A percentile compares a stretch with the other conserved stretches of the same genome.
phyloP scores from a whole-genome alignment of 306 rosid genomes.

The Cicer bijugum region DNA sequence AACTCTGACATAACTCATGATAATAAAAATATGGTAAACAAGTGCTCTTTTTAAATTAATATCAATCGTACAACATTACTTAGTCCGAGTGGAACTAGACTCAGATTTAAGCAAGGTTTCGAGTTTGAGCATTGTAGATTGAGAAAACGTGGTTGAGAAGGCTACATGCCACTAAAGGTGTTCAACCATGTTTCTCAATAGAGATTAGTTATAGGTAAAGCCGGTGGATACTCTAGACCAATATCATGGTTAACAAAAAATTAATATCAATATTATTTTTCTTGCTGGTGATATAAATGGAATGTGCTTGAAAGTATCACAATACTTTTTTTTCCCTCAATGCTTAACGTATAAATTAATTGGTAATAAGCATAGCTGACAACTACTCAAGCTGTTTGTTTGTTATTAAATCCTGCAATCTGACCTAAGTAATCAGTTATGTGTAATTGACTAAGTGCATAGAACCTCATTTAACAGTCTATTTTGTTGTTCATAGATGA shows the following conservation, averaged over 20 bases:
- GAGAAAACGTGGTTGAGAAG: too few species aligned
- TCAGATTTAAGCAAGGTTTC: too few species aligned
- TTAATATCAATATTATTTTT: background rate
- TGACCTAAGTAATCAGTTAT: constrained; percentile 14
- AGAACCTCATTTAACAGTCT: constrained; percentile 1
- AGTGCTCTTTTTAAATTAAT: background rate
- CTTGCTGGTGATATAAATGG: background rate
- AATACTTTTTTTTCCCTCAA: background rate
- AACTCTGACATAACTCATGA: background rate
- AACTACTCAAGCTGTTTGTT: background rate
- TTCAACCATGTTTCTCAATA: too few species aligned
- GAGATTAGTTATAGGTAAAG: too few species aligned
- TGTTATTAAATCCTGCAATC: constrained; percentile 15
- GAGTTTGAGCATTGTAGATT: too few species aligned
- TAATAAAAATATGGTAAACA: background rate
- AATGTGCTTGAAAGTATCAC: background rate
- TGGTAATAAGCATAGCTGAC: constrained; percentile 1
- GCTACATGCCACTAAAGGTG: too few species aligned
- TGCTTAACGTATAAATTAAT: constrained; percentile 12
- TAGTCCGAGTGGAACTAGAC: too few species aligned
- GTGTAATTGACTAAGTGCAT: background rate
- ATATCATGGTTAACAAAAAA: too few species aligned
- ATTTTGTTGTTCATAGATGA: background rate
- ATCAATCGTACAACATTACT: background rate
- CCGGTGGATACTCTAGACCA: too few species aligned